These are phyloP conservation scores for Rauvolfia tetraphylla DNA, from an alignment of 257 asterid genomes.

Conservation along the genomic window DNA sequence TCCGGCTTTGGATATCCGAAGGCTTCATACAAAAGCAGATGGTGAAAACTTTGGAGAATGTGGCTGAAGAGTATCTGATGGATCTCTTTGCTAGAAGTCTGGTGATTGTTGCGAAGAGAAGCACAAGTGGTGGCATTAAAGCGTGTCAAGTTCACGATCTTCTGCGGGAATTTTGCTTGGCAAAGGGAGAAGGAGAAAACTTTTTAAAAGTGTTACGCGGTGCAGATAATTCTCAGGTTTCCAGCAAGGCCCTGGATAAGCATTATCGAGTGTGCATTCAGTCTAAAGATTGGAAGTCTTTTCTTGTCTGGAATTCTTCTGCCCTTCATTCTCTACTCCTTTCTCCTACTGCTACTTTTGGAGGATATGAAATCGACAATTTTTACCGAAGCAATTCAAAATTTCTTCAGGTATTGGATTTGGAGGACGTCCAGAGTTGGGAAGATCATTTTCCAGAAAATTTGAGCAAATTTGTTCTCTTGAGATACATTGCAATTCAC, in stretches of 20 bases:
- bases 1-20: slow-evolving; percentile 4
- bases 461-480: not conserved
- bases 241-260: not conserved
- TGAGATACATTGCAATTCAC: not conserved
- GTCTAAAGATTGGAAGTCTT: not conserved
- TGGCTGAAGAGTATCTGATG: not conserved
- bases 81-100: not conserved
- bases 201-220: not conserved
- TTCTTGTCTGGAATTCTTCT: not conserved
- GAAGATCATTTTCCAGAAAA: not conserved
- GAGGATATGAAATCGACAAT: not conserved
- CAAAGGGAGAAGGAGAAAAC: not conserved
- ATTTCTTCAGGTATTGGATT: not conserved
- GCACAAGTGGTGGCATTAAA: not conserved
- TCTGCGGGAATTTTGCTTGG: not conserved
- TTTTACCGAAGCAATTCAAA: not conserved
- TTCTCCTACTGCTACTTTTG: not conserved
- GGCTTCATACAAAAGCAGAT: not conserved
- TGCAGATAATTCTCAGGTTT: not conserved
- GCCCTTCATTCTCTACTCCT: not conserved
- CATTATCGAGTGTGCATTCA: not conserved
- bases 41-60: not conserved
- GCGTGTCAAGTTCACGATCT: not conserved
- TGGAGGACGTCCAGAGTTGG: not conserved
- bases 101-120: not conserved